These are phyloP conservation scores for Wickerhamiella galacta DNA, from an alignment of 805 yeast genomes.

Conservation along the genomic window DNA sequence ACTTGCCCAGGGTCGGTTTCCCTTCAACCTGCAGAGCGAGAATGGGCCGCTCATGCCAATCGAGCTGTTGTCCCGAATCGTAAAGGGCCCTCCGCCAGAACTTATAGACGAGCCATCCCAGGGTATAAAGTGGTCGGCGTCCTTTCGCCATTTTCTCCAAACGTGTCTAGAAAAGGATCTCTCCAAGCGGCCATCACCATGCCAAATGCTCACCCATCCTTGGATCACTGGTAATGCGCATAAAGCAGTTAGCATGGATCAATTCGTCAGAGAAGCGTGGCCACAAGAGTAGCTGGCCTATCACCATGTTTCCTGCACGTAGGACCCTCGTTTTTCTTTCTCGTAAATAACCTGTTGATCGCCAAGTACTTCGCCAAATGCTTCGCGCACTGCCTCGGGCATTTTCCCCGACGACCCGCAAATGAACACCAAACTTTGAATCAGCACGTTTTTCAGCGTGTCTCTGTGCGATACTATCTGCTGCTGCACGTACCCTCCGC, in stretches of 20 bases:
- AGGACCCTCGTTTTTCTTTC: conserved; percentile 50
- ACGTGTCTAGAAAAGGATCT: conserved; percentile 72
- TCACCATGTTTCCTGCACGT: conserved; percentile 84
- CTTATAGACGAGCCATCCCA: conserved; percentile 61
- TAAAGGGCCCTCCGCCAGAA: conserved; percentile 62
- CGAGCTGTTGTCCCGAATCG: conserved; percentile 64
- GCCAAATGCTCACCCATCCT: conserved; percentile 86
- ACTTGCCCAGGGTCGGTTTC: conserved; percentile 85
- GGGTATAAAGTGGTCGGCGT: conserved; percentile 63
- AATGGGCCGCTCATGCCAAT: conserved; percentile 48
- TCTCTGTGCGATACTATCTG: conserved; percentile 35
- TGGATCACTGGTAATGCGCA: conserved; percentile 72
- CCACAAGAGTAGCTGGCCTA: not conserved
- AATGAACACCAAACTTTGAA: conserved; percentile 49
- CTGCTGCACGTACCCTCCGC: conserved; percentile 62
- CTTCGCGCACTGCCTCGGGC: conserved; percentile 81
- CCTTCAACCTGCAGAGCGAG: conserved; percentile 35
- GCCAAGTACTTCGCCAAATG: conserved; percentile 49
- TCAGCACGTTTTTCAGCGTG: conserved; percentile 34
- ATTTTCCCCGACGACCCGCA: conserved; percentile 92
- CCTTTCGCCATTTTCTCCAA: conserved; percentile 67
- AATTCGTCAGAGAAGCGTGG: conserved; percentile 67
- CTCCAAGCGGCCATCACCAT: conserved; percentile 70
- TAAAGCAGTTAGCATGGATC: conserved; percentile 68
- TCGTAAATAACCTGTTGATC: conserved; percentile 30